Evolutionary conservation across 805 yeast species (phyloP).

Genomic region (Saturnispora besseyi): DNA sequence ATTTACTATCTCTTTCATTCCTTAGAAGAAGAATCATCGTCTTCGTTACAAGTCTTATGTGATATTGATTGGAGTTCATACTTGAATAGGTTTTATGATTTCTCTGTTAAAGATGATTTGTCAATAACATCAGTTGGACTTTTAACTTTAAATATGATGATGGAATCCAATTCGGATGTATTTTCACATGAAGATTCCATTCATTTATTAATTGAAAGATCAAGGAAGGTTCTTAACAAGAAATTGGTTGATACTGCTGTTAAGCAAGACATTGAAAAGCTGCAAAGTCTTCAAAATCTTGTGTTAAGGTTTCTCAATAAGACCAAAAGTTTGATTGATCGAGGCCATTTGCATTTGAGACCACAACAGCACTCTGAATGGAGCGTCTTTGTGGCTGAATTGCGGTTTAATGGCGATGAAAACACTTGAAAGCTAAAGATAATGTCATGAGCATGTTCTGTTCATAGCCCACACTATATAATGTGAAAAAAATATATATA

Average conservation of each 20-base stretch:
- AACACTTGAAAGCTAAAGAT: background rate
- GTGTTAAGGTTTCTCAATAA: conserved; percentile 25
- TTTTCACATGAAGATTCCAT: conserved; percentile 14
- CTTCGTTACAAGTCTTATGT: conserved; percentile 12
- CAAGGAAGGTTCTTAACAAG: conserved; percentile 34
- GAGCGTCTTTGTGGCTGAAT: conserved; percentile 15
- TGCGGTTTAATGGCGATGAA: background rate
- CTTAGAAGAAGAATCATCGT: conserved; percentile 22
- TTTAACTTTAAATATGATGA: conserved; percentile 34
- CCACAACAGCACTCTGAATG: conserved; percentile 17
- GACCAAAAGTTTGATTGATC: conserved; percentile 16
- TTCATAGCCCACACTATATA: background rate
- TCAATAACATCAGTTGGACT: conserved; percentile 49
- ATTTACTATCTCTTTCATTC: conserved; percentile 43
- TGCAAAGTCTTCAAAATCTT: conserved; percentile 34
- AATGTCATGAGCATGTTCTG: background rate
- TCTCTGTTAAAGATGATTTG: conserved; percentile 53
- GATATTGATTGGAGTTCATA: conserved; percentile 21
- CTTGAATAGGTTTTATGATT: conserved; percentile 34
- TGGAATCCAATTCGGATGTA: conserved; percentile 24
- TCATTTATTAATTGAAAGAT: conserved; percentile 25
- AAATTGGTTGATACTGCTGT: conserved; percentile 53
- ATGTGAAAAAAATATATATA: background rate
- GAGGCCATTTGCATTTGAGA: conserved; percentile 15
- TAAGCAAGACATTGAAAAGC: conserved; percentile 56